Percentiles rank a stretch among this genome's conserved stretches.
These are phyloP conservation scores for Cystobasidiaceae sp. DNA, from an alignment of 1,284 basidiomycete species.

Conservation along the genomic window DNA sequence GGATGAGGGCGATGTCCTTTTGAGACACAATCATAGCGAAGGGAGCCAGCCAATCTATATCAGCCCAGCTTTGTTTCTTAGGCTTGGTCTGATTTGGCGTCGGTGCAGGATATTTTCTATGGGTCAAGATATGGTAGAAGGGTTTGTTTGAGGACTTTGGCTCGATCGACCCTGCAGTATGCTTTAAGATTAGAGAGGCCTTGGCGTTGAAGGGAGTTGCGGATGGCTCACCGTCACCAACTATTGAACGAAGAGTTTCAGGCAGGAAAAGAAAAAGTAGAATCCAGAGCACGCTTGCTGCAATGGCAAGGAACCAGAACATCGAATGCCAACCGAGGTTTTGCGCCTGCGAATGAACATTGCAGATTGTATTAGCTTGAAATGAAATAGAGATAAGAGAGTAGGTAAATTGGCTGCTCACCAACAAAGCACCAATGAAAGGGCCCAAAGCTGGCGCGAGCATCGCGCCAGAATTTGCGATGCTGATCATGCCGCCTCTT, in stretches of 20 bases:
- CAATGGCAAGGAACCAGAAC: constrained; percentile 71
- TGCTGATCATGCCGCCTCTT: constrained; percentile 33
- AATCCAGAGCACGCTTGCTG: constrained; percentile 55
- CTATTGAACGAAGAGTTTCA: constrained; percentile 56
- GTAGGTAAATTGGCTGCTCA: constrained; percentile 39
- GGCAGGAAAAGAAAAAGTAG: constrained; percentile 54
- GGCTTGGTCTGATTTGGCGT: constrained; percentile 1
- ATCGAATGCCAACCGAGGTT: constrained; percentile 50
- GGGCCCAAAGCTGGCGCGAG: constrained; percentile 37
- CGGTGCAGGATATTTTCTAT: not conserved
- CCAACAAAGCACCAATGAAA: constrained; percentile 37
- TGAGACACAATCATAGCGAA: constrained; percentile 37
- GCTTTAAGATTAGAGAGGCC: constrained; percentile 29
- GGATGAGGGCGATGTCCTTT: constrained; percentile 37
- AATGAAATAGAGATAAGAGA: not conserved
- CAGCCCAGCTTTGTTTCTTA: constrained; percentile 34
- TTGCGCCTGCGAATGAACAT: constrained; percentile 44
- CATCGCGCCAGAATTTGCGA: constrained; percentile 33
- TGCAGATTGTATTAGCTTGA: not conserved
- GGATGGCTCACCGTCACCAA: constrained; percentile 45
- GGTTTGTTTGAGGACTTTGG: constrained; percentile 6
- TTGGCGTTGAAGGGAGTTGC: constrained; percentile 31
- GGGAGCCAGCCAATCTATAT: constrained; percentile 37
- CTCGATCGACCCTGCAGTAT: constrained; percentile 16
- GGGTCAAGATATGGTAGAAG: constrained; percentile 1